phyloP scores from a whole-genome alignment of 2,329 filamentous ascomycete genomes.

The Cyphellophora europaea region DNA sequence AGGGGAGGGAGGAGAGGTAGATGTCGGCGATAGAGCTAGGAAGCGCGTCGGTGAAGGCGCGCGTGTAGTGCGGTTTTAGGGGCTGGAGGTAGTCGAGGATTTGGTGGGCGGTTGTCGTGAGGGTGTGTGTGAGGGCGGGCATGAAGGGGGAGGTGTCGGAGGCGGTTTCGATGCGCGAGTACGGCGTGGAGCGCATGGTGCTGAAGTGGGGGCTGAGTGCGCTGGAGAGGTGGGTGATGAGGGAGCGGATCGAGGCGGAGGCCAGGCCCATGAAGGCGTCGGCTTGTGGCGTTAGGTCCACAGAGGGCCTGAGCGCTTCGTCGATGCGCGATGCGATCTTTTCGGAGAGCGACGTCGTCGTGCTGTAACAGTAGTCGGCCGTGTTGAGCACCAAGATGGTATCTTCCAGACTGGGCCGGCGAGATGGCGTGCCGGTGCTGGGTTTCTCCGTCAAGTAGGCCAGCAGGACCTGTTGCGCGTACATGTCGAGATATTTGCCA shows the following conservation, averaged over 20 bases:
- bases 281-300: slow-evolving; percentile 86
- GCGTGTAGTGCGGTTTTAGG: slow-evolving; percentile 92
- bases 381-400: slow-evolving; percentile 85
- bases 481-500: slow-evolving; percentile 89
- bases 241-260: slow-evolving; percentile 70
- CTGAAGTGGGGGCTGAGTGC: slow-evolving; percentile 83
- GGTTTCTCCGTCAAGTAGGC: slow-evolving; percentile 56
- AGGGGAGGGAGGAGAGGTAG: slow-evolving; percentile 76
- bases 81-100: slow-evolving; percentile 66
- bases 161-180: slow-evolving; percentile 87
- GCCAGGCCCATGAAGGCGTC: slow-evolving; percentile 95
- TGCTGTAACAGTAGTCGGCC: slow-evolving; percentile 92
- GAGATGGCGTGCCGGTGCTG: slow-evolving; percentile 44
- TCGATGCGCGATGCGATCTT: slow-evolving; percentile 90
- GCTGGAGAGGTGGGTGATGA: slow-evolving; percentile 75
- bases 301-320: slow-evolving; percentile 59
- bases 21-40: slow-evolving; percentile 74
- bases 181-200: slow-evolving; percentile 94
- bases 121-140: slow-evolving; percentile 63
- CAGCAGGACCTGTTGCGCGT: slow-evolving; percentile 84
- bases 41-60: slow-evolving; percentile 92
- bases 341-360: slow-evolving; percentile 86
- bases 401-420: slow-evolving; percentile 54
- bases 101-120: slow-evolving; percentile 63
- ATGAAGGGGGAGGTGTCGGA: slow-evolving; percentile 93